phyloP scores from a whole-genome alignment of 2,329 filamentous ascomycete species.

The Hypoxylon sp. region DNA sequence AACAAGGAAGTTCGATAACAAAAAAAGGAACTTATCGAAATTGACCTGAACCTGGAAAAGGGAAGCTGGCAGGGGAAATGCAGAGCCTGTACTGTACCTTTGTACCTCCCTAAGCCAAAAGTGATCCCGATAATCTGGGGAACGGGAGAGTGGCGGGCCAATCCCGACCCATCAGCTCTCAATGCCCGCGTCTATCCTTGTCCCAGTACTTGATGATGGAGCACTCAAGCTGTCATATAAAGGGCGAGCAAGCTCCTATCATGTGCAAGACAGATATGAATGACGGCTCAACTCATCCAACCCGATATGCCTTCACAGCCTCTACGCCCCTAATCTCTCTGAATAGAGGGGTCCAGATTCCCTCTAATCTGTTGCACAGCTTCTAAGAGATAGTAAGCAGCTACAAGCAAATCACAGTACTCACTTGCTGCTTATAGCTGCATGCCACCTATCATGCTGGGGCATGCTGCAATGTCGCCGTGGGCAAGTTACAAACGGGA shows the following conservation, averaged over 20 bases:
- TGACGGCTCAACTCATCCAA: conserved; percentile 19
- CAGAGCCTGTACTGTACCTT: neutral
- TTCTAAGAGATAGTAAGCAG: conserved; percentile 13
- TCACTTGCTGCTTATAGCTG: neutral
- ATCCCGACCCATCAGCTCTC: conserved; percentile 6
- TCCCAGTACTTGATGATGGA: conserved; percentile 7
- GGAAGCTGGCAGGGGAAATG: conserved; percentile 24
- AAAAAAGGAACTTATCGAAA: neutral
- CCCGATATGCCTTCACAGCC: neutral
- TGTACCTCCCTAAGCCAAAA: conserved; percentile 18
- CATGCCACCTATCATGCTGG: neutral
- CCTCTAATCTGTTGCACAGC: neutral
- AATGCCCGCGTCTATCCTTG: conserved; percentile 30
- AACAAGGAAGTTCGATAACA: neutral
- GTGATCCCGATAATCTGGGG: conserved; percentile 35
- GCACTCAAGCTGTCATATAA: too few relatives aligned
- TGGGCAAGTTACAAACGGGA: neutral
- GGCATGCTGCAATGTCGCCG: neutral
- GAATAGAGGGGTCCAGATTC: conserved; percentile 12
- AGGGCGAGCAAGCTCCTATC: too few relatives aligned
- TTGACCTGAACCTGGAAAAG: neutral
- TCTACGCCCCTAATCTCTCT: conserved; percentile 5
- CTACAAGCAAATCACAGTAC: neutral
- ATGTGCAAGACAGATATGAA: too few relatives aligned
- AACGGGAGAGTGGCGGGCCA: conserved; percentile 33